Conservation (phyloP, 2,329 filamentous ascomycete genomes). For the Piedraia hortae region DNA sequence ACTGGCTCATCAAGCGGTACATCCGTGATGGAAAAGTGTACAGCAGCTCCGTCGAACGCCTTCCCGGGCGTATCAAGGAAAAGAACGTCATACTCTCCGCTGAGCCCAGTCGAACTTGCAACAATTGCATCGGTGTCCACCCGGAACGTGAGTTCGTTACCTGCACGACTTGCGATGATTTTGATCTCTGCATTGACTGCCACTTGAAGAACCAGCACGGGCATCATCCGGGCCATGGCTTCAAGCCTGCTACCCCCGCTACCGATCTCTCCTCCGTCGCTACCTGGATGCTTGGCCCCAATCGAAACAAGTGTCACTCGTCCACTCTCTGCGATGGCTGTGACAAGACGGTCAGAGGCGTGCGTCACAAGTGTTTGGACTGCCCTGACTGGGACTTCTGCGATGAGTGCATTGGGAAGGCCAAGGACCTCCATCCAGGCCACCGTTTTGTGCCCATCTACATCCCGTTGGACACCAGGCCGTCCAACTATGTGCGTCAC, state of each 20-base stretch:
- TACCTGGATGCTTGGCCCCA: constrained; percentile 41
- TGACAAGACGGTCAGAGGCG: constrained; percentile 59
- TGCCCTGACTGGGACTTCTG: constrained; percentile 98
- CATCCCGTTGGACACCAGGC: constrained; percentile 31
- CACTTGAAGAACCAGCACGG: constrained; percentile 53
- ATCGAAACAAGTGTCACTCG: constrained; percentile 56
- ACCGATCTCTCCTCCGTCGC: constrained; percentile 33
- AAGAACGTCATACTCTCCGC: constrained; percentile 18
- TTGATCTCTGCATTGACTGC: constrained; percentile 68
- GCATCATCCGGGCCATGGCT: constrained; percentile 69
- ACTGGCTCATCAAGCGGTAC: constrained; percentile 86
- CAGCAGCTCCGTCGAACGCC: constrained; percentile 61
- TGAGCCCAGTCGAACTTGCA: constrained; percentile 36
- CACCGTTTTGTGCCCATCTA: constrained; percentile 83
- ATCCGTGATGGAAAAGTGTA: constrained; percentile 53
- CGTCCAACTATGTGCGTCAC: constrained; percentile 28
- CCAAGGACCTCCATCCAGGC: constrained; percentile 41
- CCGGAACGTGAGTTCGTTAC: constrained; percentile 60
- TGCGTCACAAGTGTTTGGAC: constrained; percentile 87
- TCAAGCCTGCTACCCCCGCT: constrained; percentile 38
- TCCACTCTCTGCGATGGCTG: constrained; percentile 92
- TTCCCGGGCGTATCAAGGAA: constrained; percentile 17
- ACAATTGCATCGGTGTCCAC: constrained; percentile 35
- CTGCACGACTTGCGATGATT: constrained; percentile 65
- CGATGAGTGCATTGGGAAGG: constrained; percentile 40